Percentiles rank a stretch among this genome's conserved stretches.
Conservation (phyloP, 2,329 filamentous ascomycete species). For the Dactylellina leptospora region DNA sequence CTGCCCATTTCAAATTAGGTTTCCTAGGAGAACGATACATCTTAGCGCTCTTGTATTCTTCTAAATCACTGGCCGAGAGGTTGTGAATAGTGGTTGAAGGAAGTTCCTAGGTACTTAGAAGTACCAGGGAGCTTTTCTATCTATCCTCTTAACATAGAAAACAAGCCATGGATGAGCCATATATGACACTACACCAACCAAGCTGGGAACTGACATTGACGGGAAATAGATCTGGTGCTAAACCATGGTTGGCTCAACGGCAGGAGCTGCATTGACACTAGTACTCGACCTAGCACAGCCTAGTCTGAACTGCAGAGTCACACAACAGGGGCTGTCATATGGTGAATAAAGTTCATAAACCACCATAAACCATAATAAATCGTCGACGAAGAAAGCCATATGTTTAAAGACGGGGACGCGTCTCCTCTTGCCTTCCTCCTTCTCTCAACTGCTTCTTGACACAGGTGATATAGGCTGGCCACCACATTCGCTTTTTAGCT, state of each 20-base stretch:
- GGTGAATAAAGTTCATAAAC: conserved; percentile 39
- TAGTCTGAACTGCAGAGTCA: conserved; percentile 27
- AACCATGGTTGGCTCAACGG: conserved; percentile 1
- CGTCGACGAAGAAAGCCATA: too few species aligned
- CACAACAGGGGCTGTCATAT: conserved; percentile 29
- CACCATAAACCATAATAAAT: too few species aligned
- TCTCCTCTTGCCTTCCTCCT: conserved; percentile 4
- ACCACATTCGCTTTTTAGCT: conserved; percentile 22
- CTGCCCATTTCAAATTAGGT: too few species aligned
- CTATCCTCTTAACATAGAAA: too few species aligned
- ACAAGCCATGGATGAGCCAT: too few species aligned
- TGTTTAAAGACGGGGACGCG: not conserved
- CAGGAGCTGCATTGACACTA: conserved; percentile 4
- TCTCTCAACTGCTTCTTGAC: not conserved
- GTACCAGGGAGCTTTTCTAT: too few species aligned
- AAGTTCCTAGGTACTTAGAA: too few species aligned
- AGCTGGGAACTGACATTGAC: conserved; percentile 3
- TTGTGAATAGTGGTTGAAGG: too few species aligned
- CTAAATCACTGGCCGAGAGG: too few species aligned
- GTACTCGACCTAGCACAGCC: not conserved
- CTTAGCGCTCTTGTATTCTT: too few species aligned
- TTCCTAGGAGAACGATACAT: too few species aligned
- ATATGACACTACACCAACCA: not conserved
- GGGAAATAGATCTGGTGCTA: not conserved
- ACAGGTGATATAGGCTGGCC: not conserved